Percentiles rank a stretch among this genome's conserved stretches.
phyloP scores from a whole-genome alignment of 495 filamentous ascomycete genomes.

The Penicillium lividum region DNA sequence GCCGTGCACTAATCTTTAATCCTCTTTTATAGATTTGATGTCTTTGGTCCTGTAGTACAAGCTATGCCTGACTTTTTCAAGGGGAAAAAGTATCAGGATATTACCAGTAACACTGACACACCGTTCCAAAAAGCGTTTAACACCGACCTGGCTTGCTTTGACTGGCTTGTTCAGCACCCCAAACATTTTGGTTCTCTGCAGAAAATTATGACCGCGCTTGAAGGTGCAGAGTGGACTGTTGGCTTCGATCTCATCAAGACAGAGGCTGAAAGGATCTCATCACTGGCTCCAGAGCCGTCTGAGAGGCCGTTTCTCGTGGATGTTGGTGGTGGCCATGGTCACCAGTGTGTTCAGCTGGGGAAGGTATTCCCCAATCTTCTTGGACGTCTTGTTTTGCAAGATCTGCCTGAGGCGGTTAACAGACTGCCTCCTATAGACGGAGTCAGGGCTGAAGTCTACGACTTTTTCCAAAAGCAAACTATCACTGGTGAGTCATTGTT shows the following conservation, averaged over 20 bases:
- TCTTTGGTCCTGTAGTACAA: slow-evolving; percentile 25
- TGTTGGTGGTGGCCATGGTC: slow-evolving; percentile 55
- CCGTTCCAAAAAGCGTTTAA: slow-evolving; percentile 44
- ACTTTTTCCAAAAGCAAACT: slow-evolving; percentile 54
- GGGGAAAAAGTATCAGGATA: slow-evolving; percentile 40
- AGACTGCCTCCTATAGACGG: slow-evolving; percentile 39
- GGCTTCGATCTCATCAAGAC: slow-evolving; percentile 27
- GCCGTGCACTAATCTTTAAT: background rate
- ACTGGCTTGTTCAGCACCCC: slow-evolving; percentile 41
- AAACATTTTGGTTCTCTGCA: slow-evolving; percentile 38
- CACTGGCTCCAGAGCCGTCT: slow-evolving; percentile 4
- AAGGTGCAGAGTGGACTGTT: slow-evolving; percentile 35
- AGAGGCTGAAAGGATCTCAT: slow-evolving; percentile 17
- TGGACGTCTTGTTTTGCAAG: slow-evolving; percentile 55
- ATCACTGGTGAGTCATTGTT: slow-evolving; percentile 36
- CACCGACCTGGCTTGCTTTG: slow-evolving; percentile 41
- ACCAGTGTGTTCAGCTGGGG: slow-evolving; percentile 49
- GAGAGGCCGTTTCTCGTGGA: slow-evolving; percentile 48
- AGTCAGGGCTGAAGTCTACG: slow-evolving; percentile 45
- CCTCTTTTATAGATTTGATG: slow-evolving; percentile 34
- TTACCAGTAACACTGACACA: slow-evolving; percentile 33
- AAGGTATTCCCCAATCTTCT: slow-evolving; percentile 41
- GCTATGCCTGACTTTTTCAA: slow-evolving; percentile 41
- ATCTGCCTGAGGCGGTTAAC: slow-evolving; percentile 45
- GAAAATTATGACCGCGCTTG: slow-evolving; percentile 36